phyloP scores from a whole-genome alignment of 2,329 filamentous ascomycete genomes.

The Dothistroma pini region DNA sequence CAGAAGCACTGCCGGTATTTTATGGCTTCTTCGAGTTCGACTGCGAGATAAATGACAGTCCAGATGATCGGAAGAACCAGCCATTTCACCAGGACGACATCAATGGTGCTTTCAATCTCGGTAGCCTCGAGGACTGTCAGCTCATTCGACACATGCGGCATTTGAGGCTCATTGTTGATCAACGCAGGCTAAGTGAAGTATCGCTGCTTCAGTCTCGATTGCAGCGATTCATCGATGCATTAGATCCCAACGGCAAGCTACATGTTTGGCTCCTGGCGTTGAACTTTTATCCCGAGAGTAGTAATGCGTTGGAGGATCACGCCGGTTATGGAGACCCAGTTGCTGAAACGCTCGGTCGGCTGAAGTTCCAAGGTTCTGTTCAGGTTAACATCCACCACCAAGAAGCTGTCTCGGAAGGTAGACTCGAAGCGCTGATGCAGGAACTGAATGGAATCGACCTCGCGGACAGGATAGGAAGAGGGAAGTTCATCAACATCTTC shows the following conservation, averaged over 20 bases:
- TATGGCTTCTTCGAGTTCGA: constrained; percentile 2
- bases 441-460: background rate
- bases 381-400: background rate
- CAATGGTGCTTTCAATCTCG: background rate
- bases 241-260: constrained; percentile 1
- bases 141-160: constrained; percentile 1
- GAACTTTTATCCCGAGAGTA: background rate
- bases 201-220: background rate
- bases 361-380: background rate
- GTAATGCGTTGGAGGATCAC: background rate
- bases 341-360: background rate
- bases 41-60: constrained; percentile 3
- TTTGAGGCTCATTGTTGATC: background rate
- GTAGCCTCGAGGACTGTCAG: background rate
- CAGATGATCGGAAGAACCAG: background rate
- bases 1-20: background rate
- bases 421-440: background rate
- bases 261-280: background rate
- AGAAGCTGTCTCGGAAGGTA: background rate
- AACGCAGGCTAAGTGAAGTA: background rate
- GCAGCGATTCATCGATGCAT: background rate
- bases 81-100: constrained; percentile 3
- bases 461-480: background rate
- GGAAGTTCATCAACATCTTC: constrained; percentile 1
- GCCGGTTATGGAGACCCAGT: background rate